phyloP scores from a whole-genome alignment of 2,329 filamentous ascomycete species.

The Zymoseptoria ardabiliae region DNA sequence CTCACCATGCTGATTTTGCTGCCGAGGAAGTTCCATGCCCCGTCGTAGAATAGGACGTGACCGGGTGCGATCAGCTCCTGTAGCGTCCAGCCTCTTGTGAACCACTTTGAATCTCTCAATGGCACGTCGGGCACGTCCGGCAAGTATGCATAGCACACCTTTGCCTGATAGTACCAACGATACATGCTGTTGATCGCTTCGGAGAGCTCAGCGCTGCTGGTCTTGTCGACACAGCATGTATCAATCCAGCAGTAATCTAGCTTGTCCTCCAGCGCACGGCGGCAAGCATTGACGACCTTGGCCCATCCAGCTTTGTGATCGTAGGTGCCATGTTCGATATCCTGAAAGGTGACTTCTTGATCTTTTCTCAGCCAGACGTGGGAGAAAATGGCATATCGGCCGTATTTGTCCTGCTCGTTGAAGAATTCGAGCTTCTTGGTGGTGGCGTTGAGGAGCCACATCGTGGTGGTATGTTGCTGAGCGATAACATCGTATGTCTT shows the following conservation, averaged over 20 bases:
- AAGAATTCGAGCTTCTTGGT: slow-evolving; percentile 11
- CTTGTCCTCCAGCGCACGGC: slow-evolving; percentile 19
- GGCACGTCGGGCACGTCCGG: slow-evolving; percentile 4
- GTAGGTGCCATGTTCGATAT: slow-evolving; percentile 7
- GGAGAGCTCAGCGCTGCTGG: slow-evolving; percentile 30
- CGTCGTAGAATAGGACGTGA: slow-evolving; percentile 15
- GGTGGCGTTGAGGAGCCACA: slow-evolving; percentile 18
- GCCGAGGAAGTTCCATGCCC: slow-evolving; percentile 10
- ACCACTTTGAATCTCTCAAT: slow-evolving; percentile 12
- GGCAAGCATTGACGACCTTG: slow-evolving; percentile 18
- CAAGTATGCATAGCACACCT: slow-evolving; percentile 32
- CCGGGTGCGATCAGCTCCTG: slow-evolving; percentile 21
- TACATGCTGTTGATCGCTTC: slow-evolving; percentile 28
- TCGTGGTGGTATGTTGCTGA: neutral
- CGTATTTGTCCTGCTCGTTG: slow-evolving; percentile 13
- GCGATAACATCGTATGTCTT: neutral
- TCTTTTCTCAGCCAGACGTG: slow-evolving; percentile 18
- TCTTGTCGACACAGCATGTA: slow-evolving; percentile 36
- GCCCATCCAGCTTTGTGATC: slow-evolving; percentile 13
- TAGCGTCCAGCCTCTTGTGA: slow-evolving; percentile 20
- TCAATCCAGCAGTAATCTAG: slow-evolving; percentile 33
- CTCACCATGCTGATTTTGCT: slow-evolving; percentile 13
- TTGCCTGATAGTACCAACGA: slow-evolving; percentile 30
- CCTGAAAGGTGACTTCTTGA: slow-evolving; percentile 19
- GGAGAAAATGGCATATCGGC: slow-evolving; percentile 21